phyloP scores from a whole-genome alignment of 257 asterid genomes.

The Jasminum sambac region DNA sequence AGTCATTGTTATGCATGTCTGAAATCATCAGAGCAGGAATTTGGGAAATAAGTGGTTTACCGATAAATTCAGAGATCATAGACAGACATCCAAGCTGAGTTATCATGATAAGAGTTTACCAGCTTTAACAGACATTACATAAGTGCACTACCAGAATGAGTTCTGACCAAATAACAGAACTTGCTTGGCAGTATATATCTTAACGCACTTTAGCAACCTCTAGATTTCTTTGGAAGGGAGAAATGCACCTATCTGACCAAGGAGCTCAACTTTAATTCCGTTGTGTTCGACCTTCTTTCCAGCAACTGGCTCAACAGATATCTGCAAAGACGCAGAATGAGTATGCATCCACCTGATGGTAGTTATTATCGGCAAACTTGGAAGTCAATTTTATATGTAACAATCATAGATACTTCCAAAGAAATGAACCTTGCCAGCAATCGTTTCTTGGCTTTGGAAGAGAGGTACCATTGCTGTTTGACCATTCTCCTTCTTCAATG shows the following conservation, averaged over 20 bases:
- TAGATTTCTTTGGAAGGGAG: background rate
- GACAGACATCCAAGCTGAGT: conserved; percentile 1
- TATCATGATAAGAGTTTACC: background rate
- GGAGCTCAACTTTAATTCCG: conserved; percentile 98
- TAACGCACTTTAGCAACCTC: conserved; percentile 9
- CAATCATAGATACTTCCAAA: conserved; percentile 6
- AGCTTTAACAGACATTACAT: background rate
- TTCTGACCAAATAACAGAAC: background rate
- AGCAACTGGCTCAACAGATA: conserved; percentile 78
- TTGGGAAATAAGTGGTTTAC: background rate
- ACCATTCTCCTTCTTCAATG: conserved; percentile 63
- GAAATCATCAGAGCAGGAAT: background rate
- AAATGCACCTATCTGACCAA: conserved; percentile 94
- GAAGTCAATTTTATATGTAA: conserved; percentile 9
- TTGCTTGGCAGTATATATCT: conserved; percentile 2
- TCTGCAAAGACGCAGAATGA: conserved; percentile 44
- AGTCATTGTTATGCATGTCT: conserved; percentile 7
- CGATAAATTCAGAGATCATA: conserved; percentile 3
- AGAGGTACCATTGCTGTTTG: conserved; percentile 56
- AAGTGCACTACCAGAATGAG: background rate
- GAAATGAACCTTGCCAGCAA: conserved; percentile 49
- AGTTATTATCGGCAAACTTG: conserved; percentile 5
- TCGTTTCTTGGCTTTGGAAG: conserved; percentile 59
- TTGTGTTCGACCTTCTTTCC: conserved; percentile 99
- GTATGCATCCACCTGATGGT: conserved; percentile 21